Evolutionary conservation across 208 protist genomes (phyloP).

Genomic region (Crithidia brevicula): DNA sequence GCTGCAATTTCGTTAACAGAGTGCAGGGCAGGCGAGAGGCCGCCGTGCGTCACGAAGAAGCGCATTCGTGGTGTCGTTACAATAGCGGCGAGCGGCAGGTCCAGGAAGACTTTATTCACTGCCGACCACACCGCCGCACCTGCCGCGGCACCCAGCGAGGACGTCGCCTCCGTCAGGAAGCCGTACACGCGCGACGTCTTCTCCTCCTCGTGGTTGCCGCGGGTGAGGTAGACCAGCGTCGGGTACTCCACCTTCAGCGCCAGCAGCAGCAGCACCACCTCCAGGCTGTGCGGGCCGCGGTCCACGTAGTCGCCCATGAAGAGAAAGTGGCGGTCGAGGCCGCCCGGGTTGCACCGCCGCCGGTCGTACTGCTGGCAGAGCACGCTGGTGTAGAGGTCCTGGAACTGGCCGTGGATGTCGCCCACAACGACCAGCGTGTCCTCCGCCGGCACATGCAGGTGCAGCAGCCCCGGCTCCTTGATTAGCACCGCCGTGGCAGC

Average conservation of each 20-base stretch:
- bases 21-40: slow-evolving; percentile 90
- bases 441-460: slow-evolving; percentile 33
- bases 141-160: slow-evolving; percentile 42
- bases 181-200: slow-evolving; percentile 79
- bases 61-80: slow-evolving; percentile 75
- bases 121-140: slow-evolving; percentile 62
- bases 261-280: slow-evolving; percentile 75
- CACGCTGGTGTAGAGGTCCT: slow-evolving; percentile 66
- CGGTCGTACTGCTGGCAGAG: slow-evolving; percentile 66
- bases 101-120: slow-evolving; percentile 78
- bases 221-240: slow-evolving; percentile 71
- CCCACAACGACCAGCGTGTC: slow-evolving; percentile 82
- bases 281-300: slow-evolving; percentile 53
- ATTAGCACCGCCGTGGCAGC: slow-evolving; percentile 41
- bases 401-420: slow-evolving; percentile 85
- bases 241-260: slow-evolving; percentile 87
- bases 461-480: slow-evolving; percentile 42
- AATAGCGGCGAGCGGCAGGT: slow-evolving; percentile 77
- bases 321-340: slow-evolving; percentile 66
- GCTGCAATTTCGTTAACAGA: slow-evolving; percentile 35
- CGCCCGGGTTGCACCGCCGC: slow-evolving; percentile 33
- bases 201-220: slow-evolving; percentile 90
- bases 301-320: slow-evolving; percentile 99
- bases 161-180: slow-evolving; percentile 56
- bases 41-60: slow-evolving; percentile 98